Evolutionary conservation across 2,329 filamentous ascomycete genomes (phyloP).

Genomic region (Botrytis tulipae): DNA sequence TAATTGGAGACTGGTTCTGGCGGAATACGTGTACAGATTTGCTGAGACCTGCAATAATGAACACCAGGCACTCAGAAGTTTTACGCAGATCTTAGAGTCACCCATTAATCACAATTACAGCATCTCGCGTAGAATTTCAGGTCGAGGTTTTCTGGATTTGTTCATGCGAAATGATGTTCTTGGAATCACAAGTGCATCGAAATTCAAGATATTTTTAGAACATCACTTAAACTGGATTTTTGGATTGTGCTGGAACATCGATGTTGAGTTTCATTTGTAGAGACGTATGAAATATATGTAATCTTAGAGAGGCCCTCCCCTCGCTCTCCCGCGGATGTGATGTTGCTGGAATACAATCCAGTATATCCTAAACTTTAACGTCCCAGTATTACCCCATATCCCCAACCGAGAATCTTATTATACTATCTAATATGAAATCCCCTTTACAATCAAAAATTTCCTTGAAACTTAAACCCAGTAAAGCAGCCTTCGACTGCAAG

Average conservation of each 20-base stretch:
- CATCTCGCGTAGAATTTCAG: accelerated
- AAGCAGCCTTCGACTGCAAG: not conserved
- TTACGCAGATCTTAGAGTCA: not conserved
- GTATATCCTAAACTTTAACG: not conserved
- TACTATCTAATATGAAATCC: not conserved
- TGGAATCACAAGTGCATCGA: not conserved
- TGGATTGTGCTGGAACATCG: not conserved
- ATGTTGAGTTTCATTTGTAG: not conserved
- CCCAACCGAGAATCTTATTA: accelerated
- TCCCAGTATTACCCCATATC: not conserved
- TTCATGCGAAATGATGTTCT: not conserved
- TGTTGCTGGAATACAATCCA: not conserved
- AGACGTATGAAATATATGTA: not conserved
- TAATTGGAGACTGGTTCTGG: not conserved
- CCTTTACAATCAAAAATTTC: not conserved
- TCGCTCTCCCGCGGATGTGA: not conserved
- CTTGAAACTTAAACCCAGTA: not conserved
- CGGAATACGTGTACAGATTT: not conserved
- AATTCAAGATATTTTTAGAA: no score
- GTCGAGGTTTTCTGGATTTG: not conserved
- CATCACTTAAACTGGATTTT: no score
- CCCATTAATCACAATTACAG: not conserved
- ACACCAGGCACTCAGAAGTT: not conserved
- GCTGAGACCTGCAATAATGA: not conserved
- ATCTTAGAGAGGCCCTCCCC: not conserved